Evolutionary conservation across 306 rosid species (phyloP), one percentile per base, ranked within the genome.

Genomic region (Castanospermum australe): DNA sequence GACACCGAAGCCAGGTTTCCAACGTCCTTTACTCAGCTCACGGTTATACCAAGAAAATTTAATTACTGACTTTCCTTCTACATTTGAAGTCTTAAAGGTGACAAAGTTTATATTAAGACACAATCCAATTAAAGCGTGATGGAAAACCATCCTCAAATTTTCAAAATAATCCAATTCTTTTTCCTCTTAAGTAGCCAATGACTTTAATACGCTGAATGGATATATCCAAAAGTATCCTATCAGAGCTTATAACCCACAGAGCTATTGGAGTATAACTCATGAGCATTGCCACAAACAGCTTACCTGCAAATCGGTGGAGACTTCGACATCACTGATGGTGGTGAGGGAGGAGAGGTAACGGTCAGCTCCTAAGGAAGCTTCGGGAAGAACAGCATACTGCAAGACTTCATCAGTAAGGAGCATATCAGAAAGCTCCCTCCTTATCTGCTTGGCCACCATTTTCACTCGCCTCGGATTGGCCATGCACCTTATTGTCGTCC

Each of bases 381-480:
- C 99, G 0, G 97, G 99, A 38, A 92, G 89, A 78, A 95, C 73
- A 8, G 92, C 98, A 36, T 67, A 86, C 79, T 86, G 94, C 88
- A 95, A 84, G 2, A 92, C 93, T 38, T 79, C 90, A 69, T 95
- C 99, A 1, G 95, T 90, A 15, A 90, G 81, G 4, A 95, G 98
- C 99, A 95, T 95, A 7, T 92, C 91, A 54, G 99, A 93, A 57
- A 95, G 87, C 80, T 95, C 99, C 85, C 98, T 89, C 79, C 67
- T 68, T 21, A 95, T 95, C 92, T 95, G 98, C 80, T 91, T 90
- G 2, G 97, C 92, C 84, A 95, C 99, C 98, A 95, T 95, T 83
- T 93, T 92, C 56, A 95, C 96, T 84, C 99, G 84, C 60, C 91
- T 78, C 0, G 99, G 95, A 77, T 91, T 91, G 0, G 98, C 98